These are phyloP conservation scores for Penicillium nucicola DNA, from an alignment of 495 filamentous ascomycete genomes.

Conservation along the genomic window DNA sequence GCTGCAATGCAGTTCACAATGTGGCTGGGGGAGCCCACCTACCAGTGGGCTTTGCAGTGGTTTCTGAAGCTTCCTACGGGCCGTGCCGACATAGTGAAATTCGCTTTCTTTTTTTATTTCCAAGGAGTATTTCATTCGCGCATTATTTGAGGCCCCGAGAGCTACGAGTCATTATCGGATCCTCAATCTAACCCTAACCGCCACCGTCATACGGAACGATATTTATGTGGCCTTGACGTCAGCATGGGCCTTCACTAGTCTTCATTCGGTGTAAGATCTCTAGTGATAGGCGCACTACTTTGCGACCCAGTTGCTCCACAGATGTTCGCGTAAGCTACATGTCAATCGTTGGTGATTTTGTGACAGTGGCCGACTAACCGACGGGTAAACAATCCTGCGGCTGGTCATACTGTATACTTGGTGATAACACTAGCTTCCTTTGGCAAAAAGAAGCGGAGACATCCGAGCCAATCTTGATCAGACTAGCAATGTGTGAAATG, in stretches of 20 bases:
- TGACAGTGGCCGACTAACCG: not conserved
- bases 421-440: not conserved
- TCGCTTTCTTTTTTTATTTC: no score
- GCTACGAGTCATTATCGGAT: not conserved
- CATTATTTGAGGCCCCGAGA: not conserved
- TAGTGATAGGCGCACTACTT: not conserved
- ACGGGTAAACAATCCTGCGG: not conserved
- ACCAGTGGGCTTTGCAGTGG: not conserved
- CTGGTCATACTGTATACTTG: not conserved
- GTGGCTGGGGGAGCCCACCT: not conserved
- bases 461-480: not conserved
- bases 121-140: no score
- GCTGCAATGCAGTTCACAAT: slow-evolving; percentile 14
- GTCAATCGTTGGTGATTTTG: not conserved
- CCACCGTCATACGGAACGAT: not conserved
- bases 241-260: not conserved
- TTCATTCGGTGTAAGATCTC: not conserved
- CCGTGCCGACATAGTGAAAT: not conserved
- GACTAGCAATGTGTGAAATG: not conserved
- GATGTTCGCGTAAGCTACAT: not conserved
- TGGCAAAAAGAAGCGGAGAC: not conserved
- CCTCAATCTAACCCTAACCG: not conserved
- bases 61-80: not conserved
- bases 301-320: not conserved
- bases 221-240: not conserved